Percentiles rank a stretch among this genome's conserved stretches.
Evolutionary conservation across 169 alveolate genomes (phyloP).

Genomic region (Babesia sp.): DNA sequence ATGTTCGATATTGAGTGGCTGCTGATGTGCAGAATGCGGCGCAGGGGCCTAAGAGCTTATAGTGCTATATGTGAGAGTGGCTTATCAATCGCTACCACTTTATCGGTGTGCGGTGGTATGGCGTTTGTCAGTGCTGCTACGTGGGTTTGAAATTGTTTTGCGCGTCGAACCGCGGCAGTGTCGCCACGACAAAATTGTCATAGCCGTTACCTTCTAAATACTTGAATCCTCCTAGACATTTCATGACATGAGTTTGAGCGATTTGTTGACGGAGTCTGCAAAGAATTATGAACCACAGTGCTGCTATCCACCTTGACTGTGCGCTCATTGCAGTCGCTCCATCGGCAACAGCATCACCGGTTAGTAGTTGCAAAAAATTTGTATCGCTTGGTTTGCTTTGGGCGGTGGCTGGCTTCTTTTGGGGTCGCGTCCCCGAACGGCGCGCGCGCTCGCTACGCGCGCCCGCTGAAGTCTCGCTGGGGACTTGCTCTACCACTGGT

Average conservation of each 20-base stretch:
- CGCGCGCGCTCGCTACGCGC: constrained; percentile 11
- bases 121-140: neutral
- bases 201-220: constrained; percentile 39
- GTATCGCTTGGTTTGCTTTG: constrained; percentile 9
- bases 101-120: neutral
- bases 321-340: constrained; percentile 30
- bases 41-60: neutral
- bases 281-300: neutral
- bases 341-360: constrained; percentile 47
- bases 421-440: constrained; percentile 2
- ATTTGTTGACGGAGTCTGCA: constrained; percentile 51
- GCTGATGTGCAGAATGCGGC: neutral
- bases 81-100: neutral
- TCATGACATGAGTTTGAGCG: constrained; percentile 62
- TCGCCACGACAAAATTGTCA: constrained; percentile 61
- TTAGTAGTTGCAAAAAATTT: constrained; percentile 54
- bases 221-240: constrained; percentile 65
- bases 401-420: neutral
- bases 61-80: neutral
- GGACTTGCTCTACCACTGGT: neutral
- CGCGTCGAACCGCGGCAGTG: constrained; percentile 52
- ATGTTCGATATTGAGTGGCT: neutral
- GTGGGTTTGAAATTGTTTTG: constrained; percentile 23
- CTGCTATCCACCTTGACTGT: constrained; percentile 25
- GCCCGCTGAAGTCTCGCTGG: neutral